A percentile compares a stretch with the other conserved stretches of the same genome.
These are phyloP conservation scores for Reutealis trisperma DNA, from an alignment of 345 rosid species.

Conservation along the genomic window DNA sequence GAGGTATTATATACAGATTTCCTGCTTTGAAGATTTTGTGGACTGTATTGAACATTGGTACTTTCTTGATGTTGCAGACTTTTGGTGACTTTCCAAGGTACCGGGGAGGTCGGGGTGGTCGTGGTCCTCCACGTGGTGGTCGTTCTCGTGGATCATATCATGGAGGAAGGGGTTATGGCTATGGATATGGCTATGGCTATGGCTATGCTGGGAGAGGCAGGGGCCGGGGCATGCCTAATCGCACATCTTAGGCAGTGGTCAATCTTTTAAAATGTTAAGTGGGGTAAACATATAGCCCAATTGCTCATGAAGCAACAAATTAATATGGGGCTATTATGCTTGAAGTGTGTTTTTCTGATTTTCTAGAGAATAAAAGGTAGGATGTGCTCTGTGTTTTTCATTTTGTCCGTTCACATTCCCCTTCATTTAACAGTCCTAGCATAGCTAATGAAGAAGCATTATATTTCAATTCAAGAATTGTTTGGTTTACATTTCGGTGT, in stretches of 20 bases:
- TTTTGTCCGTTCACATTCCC: neutral
- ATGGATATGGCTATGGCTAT: constrained; percentile 18
- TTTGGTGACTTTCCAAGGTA: constrained; percentile 32
- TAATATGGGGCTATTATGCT: constrained; percentile 16
- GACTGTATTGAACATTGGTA: neutral
- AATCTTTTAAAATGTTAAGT: neutral
- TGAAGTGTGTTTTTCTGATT: constrained; percentile 10
- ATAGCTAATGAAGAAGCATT: constrained; percentile 14
- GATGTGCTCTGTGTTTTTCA: constrained; percentile 3
- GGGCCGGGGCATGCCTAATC: constrained; percentile 15
- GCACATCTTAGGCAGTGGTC: constrained; percentile 5
- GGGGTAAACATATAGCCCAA: neutral
- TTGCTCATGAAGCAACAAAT: constrained; percentile 3
- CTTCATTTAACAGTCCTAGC: constrained; percentile 2
- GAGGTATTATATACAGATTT: constrained; percentile 47
- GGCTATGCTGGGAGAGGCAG: constrained; percentile 29
- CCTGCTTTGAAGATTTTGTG: neutral
- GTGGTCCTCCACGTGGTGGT: constrained; percentile 28
- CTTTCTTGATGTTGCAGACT: constrained; percentile 20
- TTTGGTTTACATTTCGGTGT: neutral
- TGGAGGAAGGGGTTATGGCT: constrained; percentile 28
- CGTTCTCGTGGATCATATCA: constrained; percentile 25
- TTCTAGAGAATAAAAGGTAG: constrained; percentile 25
- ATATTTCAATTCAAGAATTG: neutral
- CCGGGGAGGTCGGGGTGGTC: constrained; percentile 31